phyloP scores from a whole-genome alignment of 768 basidiomycete genomes.

The Crucibulum laeve region DNA sequence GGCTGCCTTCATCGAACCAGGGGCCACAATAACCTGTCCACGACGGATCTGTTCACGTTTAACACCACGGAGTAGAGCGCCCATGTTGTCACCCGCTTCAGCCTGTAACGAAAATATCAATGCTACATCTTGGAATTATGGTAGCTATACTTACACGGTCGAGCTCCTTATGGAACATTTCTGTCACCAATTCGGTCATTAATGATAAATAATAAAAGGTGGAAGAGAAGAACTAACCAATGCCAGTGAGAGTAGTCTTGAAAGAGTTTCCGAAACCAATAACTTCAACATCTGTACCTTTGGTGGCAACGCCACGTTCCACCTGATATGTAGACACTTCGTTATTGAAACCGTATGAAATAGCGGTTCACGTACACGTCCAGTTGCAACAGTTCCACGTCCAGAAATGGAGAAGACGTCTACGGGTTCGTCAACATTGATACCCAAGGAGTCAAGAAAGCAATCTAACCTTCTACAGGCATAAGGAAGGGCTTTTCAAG shows the following conservation, averaged over 20 bases:
- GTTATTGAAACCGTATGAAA: background rate
- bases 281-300: conserved; percentile 92
- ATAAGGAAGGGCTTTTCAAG: conserved; percentile 97
- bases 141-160: conserved; percentile 58
- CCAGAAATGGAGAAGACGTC: conserved; percentile 98
- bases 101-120: conserved; percentile 40
- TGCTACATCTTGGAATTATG: conserved; percentile 1
- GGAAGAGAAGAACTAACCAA: conserved; percentile 46
- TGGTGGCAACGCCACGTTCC: conserved; percentile 87
- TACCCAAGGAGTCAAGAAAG: background rate
- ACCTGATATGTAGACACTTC: conserved; percentile 40
- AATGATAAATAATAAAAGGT: background rate
- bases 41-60: conserved; percentile 95
- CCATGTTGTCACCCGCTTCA: conserved; percentile 99
- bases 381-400: conserved; percentile 96
- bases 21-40: conserved; percentile 86
- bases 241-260: conserved; percentile 95
- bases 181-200: conserved; percentile 35
- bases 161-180: conserved; percentile 99
- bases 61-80: conserved; percentile 90
- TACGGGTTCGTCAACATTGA: conserved; percentile 10
- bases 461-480: conserved; percentile 74
- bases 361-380: conserved; percentile 54
- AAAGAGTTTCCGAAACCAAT: conserved; percentile 76
- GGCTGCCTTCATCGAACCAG: conserved; percentile 89